Evolutionary conservation across 768 basidiomycete species (phyloP), one percentile per base, ranked within the genome.

Genomic region (Boletus pseudopeckii): DNA sequence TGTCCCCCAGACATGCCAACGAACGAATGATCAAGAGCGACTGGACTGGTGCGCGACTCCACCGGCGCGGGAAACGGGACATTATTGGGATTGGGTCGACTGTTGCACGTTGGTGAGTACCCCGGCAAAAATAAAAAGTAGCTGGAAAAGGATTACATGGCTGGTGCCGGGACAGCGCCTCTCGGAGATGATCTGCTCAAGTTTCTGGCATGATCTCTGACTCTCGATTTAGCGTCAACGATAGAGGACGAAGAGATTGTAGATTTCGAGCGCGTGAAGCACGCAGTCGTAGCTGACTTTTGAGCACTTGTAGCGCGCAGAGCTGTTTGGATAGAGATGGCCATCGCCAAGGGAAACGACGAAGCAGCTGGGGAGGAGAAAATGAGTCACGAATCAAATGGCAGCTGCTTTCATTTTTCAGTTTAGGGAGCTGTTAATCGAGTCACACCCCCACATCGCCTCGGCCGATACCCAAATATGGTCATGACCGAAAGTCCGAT

Each of bases 1-100:
- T 98, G 83, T 26, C 96, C 96, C 13, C 96, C 96, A 20, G 92
- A 92, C 71, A 95, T 81, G 45, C 96, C 97, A 51, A 98, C 80
- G 66, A 99, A 98, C 8, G 89, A 86, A 63, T 85, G 80, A 69
- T 94, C 92, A 55, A 90, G 72, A 38, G 77, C 77, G 39, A 77
- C 77, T 20, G 75, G 72, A 57, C 75, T 77, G 1, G 80, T 77
- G 28, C 73, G 61, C 4, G 74, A 63, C 10, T 71, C 67, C 34
- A 70, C 57, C 24, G 70, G 68, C 1, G 70, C 60, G 51, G 75
- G 67, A 55, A 71, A 68, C 13, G 72, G 69, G 41, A 74, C 64
- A 59, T 72, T 64, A 52, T 67, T 71, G 50, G 61, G 74, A n/a
- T 72, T 64, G 9, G 81, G 80, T 37, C 58, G 61, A 51, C 79